Conservation (phyloP, 306 rosid genomes). For the Begonia peltatifolia region DNA sequence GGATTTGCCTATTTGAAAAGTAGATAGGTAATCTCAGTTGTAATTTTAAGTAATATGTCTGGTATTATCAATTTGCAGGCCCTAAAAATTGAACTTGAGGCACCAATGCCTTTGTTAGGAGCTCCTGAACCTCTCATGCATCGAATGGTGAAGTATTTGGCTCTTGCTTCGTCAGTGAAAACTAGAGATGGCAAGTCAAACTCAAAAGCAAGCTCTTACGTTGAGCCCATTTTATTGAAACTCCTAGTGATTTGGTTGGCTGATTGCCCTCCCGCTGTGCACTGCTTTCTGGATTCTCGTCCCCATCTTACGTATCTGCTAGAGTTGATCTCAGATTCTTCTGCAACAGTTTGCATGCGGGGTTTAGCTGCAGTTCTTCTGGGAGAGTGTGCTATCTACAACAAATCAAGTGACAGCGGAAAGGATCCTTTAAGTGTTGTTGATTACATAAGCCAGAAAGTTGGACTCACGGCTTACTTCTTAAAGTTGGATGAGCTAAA, state of each 20-base stretch:
- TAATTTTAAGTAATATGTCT: background rate
- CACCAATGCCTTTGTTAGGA: slow-evolving; percentile 61
- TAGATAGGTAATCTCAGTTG: background rate
- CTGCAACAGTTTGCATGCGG: slow-evolving; percentile 53
- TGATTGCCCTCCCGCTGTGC: slow-evolving; percentile 71
- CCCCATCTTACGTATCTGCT: slow-evolving; percentile 84
- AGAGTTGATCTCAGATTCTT: slow-evolving; percentile 61
- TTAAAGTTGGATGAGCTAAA: slow-evolving; percentile 80
- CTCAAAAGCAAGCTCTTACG: slow-evolving; percentile 32
- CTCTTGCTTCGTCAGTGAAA: slow-evolving; percentile 73
- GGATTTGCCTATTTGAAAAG: too few species aligned
- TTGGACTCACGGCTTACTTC: slow-evolving; percentile 74
- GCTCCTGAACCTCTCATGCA: slow-evolving; percentile 77
- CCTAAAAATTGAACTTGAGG: slow-evolving; percentile 65
- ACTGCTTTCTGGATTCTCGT: slow-evolving; percentile 81
- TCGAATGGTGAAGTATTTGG: slow-evolving; percentile 75
- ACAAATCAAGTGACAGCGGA: slow-evolving; percentile 50
- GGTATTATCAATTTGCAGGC: slow-evolving; percentile 32
- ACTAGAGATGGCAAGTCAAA: slow-evolving; percentile 53
- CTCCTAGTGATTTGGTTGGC: slow-evolving; percentile 74
- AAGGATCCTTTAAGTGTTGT: slow-evolving; percentile 66
- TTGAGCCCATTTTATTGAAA: slow-evolving; percentile 61
- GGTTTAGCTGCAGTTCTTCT: slow-evolving; percentile 77
- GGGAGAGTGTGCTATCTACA: slow-evolving; percentile 91
- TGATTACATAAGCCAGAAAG: slow-evolving; percentile 71